Conservation (phyloP, 345 rosid genomes). For the Rhodamnia argentea region DNA sequence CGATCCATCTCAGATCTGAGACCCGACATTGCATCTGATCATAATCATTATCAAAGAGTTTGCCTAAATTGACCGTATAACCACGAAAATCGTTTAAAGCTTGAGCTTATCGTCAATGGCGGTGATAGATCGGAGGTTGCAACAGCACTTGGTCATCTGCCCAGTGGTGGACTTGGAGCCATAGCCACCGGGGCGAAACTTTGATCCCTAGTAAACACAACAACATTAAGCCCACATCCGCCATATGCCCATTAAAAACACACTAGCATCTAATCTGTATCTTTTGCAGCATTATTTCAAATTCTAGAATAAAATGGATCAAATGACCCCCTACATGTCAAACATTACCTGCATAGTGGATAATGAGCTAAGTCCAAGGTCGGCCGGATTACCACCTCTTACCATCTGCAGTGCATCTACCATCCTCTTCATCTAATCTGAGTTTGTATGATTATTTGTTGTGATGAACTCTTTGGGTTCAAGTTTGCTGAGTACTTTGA, state of each 20-base stretch:
- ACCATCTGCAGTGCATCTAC: neutral
- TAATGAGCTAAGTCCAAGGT: neutral
- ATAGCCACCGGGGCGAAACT: slow-evolving; percentile 36
- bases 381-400: neutral
- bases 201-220: neutral
- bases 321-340: neutral
- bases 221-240: neutral
- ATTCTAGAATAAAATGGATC: neutral
- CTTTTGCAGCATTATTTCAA: neutral
- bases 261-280: neutral
- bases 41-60: neutral
- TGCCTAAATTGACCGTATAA: neutral
- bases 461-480: neutral
- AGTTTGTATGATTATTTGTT: neutral
- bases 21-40: slow-evolving; percentile 87
- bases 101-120: slow-evolving; percentile 53
- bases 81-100: neutral
- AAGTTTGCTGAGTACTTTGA: neutral
- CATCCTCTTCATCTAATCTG: neutral
- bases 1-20: slow-evolving; percentile 90
- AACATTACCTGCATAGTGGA: neutral
- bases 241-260: neutral
- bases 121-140: slow-evolving; percentile 54
- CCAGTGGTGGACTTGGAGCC: slow-evolving; percentile 90
- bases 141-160: slow-evolving; percentile 40